These are phyloP conservation scores for Eucalyptus pauciflora DNA, from an alignment of 345 rosid species.

Conservation along the genomic window DNA sequence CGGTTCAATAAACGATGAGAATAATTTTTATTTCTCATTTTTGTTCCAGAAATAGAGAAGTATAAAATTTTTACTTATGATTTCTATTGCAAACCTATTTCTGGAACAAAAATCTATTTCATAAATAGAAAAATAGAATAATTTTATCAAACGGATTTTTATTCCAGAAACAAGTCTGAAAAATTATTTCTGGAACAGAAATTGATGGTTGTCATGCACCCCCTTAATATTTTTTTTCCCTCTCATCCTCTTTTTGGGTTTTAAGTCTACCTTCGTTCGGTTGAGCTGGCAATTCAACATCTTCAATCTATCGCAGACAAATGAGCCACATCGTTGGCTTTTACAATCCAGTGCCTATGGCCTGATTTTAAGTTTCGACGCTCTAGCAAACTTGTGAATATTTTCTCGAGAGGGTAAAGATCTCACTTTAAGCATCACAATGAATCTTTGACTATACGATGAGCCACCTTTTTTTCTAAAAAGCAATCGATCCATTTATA, in stretches of 20 bases:
- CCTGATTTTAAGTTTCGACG: not conserved
- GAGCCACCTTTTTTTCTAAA: not conserved
- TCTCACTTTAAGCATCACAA: not conserved
- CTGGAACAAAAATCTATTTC: too few species aligned
- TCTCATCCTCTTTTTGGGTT: fast-evolving
- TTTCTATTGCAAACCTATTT: too few species aligned
- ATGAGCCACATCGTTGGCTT: not conserved
- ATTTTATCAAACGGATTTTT: too few species aligned
- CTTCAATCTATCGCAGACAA: not conserved
- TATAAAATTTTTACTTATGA: too few species aligned
- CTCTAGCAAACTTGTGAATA: not conserved
- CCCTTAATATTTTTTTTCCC: too few species aligned
- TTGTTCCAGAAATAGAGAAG: too few species aligned
- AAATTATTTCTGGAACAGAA: too few species aligned
- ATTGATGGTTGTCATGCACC: too few species aligned
- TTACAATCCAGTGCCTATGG: not conserved
- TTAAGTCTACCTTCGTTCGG: not conserved
- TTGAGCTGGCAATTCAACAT: not conserved
- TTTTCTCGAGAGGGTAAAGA: not conserved
- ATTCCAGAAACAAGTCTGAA: too few species aligned
- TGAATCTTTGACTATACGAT: not conserved
- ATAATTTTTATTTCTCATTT: too few species aligned
- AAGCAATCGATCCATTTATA: not conserved
- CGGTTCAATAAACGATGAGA: too few species aligned
- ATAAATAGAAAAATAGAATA: too few species aligned